phyloP scores from a whole-genome alignment of 305 asterid species.

The Rubia tinctorum region DNA sequence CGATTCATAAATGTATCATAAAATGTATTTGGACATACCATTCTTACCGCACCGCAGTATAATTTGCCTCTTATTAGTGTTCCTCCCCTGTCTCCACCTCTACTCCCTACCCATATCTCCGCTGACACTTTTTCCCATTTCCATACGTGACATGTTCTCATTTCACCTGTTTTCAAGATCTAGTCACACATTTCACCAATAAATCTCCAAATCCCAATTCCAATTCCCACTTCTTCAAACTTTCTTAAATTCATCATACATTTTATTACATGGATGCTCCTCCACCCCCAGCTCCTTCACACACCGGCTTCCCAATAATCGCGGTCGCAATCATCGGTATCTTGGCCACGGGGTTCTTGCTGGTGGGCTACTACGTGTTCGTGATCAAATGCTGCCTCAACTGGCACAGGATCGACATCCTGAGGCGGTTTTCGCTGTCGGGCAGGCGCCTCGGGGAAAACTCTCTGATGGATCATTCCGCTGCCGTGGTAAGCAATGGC shows the following conservation, averaged over 20 bases:
- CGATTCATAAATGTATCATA: too few relatives aligned
- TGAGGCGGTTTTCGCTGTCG: conserved; percentile 57
- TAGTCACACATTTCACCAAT: conserved; percentile 4
- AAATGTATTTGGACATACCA: too few relatives aligned
- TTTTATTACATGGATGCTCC: conserved; percentile 35
- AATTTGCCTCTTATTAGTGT: background rate
- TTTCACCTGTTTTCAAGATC: conserved; percentile 26
- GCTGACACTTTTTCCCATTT: conserved; percentile 15
- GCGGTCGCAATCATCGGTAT: conserved; percentile 83
- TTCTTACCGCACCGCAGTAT: too few relatives aligned
- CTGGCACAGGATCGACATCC: conserved; percentile 73
- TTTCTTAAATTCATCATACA: background rate
- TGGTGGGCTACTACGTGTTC: conserved; percentile 77
- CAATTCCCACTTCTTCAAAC: background rate
- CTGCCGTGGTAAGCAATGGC: conserved; percentile 51
- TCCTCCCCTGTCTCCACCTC: background rate
- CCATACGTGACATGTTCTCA: conserved; percentile 20
- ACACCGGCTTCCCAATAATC: conserved; percentile 61
- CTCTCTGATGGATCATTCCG: conserved; percentile 29
- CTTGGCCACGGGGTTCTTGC: conserved; percentile 61
- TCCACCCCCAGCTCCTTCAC: conserved; percentile 33
- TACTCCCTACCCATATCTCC: background rate
- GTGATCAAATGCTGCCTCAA: conserved; percentile 83
- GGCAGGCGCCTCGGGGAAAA: conserved; percentile 36
- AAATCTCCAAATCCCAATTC: background rate